Evolutionary conservation across 179 eudicot species (phyloP).

Genomic region (Actinidia chinensis): DNA sequence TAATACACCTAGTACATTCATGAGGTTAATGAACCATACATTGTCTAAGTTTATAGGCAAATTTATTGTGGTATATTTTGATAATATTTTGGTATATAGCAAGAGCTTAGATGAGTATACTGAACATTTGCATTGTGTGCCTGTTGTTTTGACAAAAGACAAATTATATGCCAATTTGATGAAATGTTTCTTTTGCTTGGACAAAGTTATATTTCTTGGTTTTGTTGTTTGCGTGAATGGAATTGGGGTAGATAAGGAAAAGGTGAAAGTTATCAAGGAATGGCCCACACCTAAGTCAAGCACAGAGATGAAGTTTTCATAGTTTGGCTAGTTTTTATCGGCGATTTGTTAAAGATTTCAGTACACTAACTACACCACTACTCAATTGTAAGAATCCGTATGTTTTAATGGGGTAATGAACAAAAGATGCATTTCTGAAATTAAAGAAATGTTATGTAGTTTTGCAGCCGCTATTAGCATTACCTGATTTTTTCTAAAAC

Average conservation of each 20-base stretch:
- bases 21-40: slow-evolving; percentile 9
- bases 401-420: too few relatives aligned
- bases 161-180: slow-evolving; percentile 16
- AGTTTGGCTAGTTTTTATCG: slow-evolving; percentile 18
- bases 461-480: too few relatives aligned
- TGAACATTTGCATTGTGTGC: not conserved
- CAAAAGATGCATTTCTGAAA: too few relatives aligned
- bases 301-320: not conserved
- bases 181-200: slow-evolving; percentile 5
- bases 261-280: slow-evolving; percentile 1
- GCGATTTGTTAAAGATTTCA: not conserved
- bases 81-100: not conserved
- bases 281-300: slow-evolving; percentile 18
- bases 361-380: too few relatives aligned
- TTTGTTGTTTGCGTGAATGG: slow-evolving; percentile 2
- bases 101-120: slow-evolving; percentile 4
- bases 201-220: slow-evolving; percentile 3
- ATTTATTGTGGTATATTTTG: slow-evolving; percentile 16
- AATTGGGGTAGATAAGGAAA: not conserved
- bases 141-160: not conserved
- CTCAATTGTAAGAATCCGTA: too few relatives aligned
- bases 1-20: slow-evolving; percentile 19
- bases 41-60: slow-evolving; percentile 8
- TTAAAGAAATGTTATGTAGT: too few relatives aligned
- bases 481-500: too few relatives aligned